phyloP scores from a whole-genome alignment of 1,139 yeast genomes.

The Scheffersomyces stambukii region DNA sequence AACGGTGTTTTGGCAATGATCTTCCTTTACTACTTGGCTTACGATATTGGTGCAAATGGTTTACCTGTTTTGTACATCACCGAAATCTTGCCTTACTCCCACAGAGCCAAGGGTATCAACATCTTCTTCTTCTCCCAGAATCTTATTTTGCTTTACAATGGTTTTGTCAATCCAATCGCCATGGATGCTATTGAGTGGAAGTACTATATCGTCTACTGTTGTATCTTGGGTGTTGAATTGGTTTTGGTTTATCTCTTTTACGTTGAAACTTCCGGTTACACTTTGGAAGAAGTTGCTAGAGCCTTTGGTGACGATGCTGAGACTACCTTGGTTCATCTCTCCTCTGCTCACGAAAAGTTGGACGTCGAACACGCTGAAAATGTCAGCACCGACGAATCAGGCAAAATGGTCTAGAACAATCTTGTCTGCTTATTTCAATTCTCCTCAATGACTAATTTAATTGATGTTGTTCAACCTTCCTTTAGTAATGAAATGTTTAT shows the following conservation, averaged over 20 bases:
- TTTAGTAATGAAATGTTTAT: too few relatives aligned
- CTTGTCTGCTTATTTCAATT: too few relatives aligned
- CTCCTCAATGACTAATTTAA: too few relatives aligned
- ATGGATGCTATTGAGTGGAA: conserved; percentile 58
- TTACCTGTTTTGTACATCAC: conserved; percentile 37
- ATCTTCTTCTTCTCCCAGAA: conserved; percentile 26
- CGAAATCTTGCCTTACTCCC: conserved; percentile 42
- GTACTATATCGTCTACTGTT: conserved; percentile 53
- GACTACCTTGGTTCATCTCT: conserved; percentile 7
- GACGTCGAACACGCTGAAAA: conserved; percentile 6
- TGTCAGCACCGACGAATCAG: too few relatives aligned
- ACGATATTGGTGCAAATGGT: conserved; percentile 38
- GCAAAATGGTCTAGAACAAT: too few relatives aligned
- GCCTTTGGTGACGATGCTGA: conserved; percentile 39
- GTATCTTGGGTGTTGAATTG: conserved; percentile 34
- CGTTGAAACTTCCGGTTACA: conserved; percentile 50
- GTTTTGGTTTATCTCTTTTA: conserved; percentile 36
- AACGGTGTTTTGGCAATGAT: conserved; percentile 45
- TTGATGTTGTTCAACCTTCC: too few relatives aligned
- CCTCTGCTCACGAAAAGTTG: conserved; percentile 6
- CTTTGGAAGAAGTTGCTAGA: conserved; percentile 51
- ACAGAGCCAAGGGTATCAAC: conserved; percentile 43
- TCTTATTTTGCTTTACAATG: conserved; percentile 19
- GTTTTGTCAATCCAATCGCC: conserved; percentile 57
- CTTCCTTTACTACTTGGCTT: conserved; percentile 35